Evolutionary conservation across 2,329 filamentous ascomycete genomes (phyloP), one percentile per base, ranked within the genome.

Genomic region (Fusarium solani-melongenae): DNA sequence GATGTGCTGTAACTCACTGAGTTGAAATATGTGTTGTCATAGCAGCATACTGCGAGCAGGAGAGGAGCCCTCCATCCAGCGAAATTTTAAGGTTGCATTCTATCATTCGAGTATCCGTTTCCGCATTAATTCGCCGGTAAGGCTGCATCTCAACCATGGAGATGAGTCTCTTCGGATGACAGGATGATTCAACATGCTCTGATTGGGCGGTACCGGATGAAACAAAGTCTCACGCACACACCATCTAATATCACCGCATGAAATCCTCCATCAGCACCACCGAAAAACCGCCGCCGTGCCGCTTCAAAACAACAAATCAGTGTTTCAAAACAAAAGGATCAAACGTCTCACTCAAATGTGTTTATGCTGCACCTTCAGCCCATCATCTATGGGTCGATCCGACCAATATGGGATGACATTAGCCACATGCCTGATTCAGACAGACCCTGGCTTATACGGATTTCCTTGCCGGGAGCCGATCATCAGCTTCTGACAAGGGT

Each of bases 271-370:
- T 58, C 55, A 58, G 36, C 55, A 14, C 49, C 22, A 53, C 59
- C 59, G 44, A 38, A 33, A 38, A 62, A 5, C 22, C 59, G 33
- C 66, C 56, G 38, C 38, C 51, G 44, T 41, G 10, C 24, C 46
- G 46, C 31, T 51, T 51, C 46, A 44, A 44, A 44, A 44, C 39
- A 44, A 14, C 12, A 44, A 44, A 9, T 9, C 20, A 44, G 8
- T 44, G 41, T 44, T 44, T 44, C 41, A 44, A 44, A 44, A 44
- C 41, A 24, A 44, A 44, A 44, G 20, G 56, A 8, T 22, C 56
- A 66, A 64, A 49, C 66, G 63, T n/a, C 33, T 46, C 51, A 66
- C 44, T 53, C 58, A 49, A 72, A 59, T 3, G 6, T 38, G 22
- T 56, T 58, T 39, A 49, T 59, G 36, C 41, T 41, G 6, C 46